phyloP scores from a whole-genome alignment of 352 stramenopile genomes.

The Phytophthora brassicae region DNA sequence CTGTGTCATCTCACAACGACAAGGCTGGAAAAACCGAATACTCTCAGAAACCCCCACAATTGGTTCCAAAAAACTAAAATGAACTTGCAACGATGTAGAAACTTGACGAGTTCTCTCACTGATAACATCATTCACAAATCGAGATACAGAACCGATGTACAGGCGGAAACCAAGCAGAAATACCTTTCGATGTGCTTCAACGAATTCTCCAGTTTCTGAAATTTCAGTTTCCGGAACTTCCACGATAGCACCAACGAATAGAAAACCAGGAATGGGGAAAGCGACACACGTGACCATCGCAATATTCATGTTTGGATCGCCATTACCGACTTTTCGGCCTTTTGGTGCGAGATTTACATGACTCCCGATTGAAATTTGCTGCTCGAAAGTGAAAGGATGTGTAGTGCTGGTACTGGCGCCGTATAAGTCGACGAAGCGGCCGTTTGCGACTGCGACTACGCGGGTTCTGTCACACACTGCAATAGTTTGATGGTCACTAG shows the following conservation, averaged over 20 bases:
- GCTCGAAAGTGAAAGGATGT: slow-evolving; percentile 35
- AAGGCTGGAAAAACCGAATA: slow-evolving; percentile 23
- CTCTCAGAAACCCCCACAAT: slow-evolving; percentile 7
- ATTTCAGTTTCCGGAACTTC: slow-evolving; percentile 16
- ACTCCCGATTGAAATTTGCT: slow-evolving; percentile 45
- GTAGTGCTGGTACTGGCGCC: slow-evolving; percentile 8
- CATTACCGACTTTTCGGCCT: neutral
- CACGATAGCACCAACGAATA: slow-evolving; percentile 42
- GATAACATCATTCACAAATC: neutral
- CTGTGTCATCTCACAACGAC: slow-evolving; percentile 20
- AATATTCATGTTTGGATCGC: neutral
- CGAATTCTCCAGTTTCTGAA: neutral
- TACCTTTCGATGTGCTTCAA: neutral
- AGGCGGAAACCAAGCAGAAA: slow-evolving; percentile 59
- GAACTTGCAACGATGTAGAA: slow-evolving; percentile 27
- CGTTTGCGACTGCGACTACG: slow-evolving; percentile 48
- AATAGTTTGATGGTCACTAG: slow-evolving; percentile 26
- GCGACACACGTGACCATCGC: slow-evolving; percentile 37
- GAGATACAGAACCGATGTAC: slow-evolving; percentile 26
- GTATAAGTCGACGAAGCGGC: slow-evolving; percentile 57
- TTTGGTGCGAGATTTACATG: slow-evolving; percentile 14
- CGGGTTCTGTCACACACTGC: slow-evolving; percentile 39
- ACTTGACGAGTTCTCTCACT: neutral
- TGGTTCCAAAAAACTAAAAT: slow-evolving; percentile 53
- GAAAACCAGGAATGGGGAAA: slow-evolving; percentile 43